These are phyloP conservation scores for Rhamnella rubrinervis DNA, from an alignment of 331 rosid genomes.

Conservation along the genomic window DNA sequence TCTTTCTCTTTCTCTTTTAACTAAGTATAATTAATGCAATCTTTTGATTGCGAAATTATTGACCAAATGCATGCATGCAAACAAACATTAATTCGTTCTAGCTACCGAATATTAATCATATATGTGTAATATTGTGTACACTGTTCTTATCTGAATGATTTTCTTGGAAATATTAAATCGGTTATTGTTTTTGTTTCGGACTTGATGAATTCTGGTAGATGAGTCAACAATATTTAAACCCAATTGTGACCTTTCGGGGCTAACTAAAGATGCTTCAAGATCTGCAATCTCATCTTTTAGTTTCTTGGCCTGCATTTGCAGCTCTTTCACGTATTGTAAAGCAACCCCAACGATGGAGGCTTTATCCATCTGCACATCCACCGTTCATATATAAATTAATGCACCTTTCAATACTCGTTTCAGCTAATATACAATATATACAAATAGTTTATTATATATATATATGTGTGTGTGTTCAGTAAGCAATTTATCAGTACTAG, in stretches of 20 bases:
- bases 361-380: slow-evolving; percentile 68
- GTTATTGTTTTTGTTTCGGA: slow-evolving; percentile 11
- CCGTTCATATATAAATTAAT: not conserved
- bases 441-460: too few species aligned
- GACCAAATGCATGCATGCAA: too few species aligned
- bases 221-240: slow-evolving; percentile 9
- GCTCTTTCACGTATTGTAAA: slow-evolving; percentile 52
- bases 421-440: too few species aligned
- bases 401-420: too few species aligned
- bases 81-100: too few species aligned
- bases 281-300: slow-evolving; percentile 58
- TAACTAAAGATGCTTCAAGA: slow-evolving; percentile 57
- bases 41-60: too few species aligned
- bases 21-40: too few species aligned
- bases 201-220: slow-evolving; percentile 13
- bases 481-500: too few species aligned
- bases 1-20: too few species aligned
- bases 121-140: too few species aligned
- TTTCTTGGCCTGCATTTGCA: slow-evolving; percentile 67
- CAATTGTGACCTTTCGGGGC: slow-evolving; percentile 37
- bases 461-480: too few species aligned
- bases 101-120: too few species aligned
- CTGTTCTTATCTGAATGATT: slow-evolving; percentile 46
- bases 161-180: slow-evolving; percentile 37
- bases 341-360: slow-evolving; percentile 91